These are phyloP conservation scores for Yamadazyma akitaensis DNA, from an alignment of 805 yeast species.

Conservation along the genomic window DNA sequence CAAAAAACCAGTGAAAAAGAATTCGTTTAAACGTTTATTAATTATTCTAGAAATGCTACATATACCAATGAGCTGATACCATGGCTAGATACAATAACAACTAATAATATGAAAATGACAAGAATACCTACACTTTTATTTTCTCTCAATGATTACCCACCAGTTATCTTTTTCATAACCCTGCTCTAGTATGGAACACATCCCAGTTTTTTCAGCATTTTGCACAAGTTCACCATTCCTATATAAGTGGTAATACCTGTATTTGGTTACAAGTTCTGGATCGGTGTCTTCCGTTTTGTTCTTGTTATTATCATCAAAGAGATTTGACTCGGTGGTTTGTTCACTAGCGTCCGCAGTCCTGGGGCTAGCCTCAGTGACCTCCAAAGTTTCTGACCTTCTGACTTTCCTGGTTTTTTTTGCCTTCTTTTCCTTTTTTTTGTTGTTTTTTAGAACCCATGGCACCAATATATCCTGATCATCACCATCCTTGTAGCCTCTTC, in stretches of 20 bases:
- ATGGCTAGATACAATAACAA: too few relatives aligned
- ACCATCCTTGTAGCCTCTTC: conserved; percentile 89
- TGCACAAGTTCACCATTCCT: conserved; percentile 75
- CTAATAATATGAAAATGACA: too few relatives aligned
- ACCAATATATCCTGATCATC: conserved; percentile 92
- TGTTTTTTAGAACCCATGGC: conserved; percentile 83
- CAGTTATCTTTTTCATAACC: conserved; percentile 96
- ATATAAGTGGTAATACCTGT: conserved; percentile 87
- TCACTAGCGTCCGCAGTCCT: conserved; percentile 1
- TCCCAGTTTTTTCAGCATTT: conserved; percentile 73
- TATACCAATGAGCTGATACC: too few relatives aligned
- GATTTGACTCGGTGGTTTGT: conserved; percentile 8
- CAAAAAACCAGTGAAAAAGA: not conserved
- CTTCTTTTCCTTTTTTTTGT: conserved; percentile 34
- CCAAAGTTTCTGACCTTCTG: conserved; percentile 8
- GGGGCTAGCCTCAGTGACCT: not conserved
- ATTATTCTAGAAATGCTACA: too few relatives aligned
- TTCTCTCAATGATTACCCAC: conserved; percentile 52
- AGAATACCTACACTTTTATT: not conserved
- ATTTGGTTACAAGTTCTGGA: conserved; percentile 50
- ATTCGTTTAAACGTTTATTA: too few relatives aligned
- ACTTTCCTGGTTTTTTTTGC: conserved; percentile 13
- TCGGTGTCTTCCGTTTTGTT: conserved; percentile 17
- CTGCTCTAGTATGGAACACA: conserved; percentile 50
- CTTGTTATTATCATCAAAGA: not conserved